Evolutionary conservation across 225 moss, liverwort and hornwort species (phyloP).

Genomic region (Pseudoscleropodium purum): DNA sequence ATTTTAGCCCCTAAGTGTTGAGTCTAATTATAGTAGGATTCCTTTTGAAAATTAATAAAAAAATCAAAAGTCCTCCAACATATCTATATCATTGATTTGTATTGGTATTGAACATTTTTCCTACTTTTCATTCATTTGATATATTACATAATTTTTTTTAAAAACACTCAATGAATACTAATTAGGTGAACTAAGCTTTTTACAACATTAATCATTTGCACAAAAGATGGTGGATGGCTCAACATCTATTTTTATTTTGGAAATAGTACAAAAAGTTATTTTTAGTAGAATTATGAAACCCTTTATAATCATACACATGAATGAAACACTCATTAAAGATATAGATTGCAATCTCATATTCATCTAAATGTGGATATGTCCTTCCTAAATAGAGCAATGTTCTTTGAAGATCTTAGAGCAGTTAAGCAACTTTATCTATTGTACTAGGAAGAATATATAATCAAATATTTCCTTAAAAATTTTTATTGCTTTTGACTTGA

Average conservation of each 20-base stretch:
- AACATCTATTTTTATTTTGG: background rate
- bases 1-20: background rate
- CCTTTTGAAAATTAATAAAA: background rate
- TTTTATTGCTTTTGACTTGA: background rate
- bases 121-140: background rate
- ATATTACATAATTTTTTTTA: background rate
- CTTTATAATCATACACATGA: background rate
- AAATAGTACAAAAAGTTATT: background rate
- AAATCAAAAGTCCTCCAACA: background rate
- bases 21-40: background rate
- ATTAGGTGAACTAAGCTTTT: background rate
- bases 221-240: background rate
- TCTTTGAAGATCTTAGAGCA: background rate
- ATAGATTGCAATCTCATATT: background rate
- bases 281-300: background rate
- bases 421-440: background rate
- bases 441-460: fast-evolving
- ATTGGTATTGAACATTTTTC: too few species aligned
- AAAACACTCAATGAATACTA: background rate
- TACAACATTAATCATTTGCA: background rate
- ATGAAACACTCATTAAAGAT: background rate
- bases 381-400: background rate
- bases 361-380: background rate
- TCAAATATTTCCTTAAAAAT: background rate
- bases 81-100: background rate